Conservation (phyloP, 352 stramenopile genomes). For the Globisporangium ultimum region DNA sequence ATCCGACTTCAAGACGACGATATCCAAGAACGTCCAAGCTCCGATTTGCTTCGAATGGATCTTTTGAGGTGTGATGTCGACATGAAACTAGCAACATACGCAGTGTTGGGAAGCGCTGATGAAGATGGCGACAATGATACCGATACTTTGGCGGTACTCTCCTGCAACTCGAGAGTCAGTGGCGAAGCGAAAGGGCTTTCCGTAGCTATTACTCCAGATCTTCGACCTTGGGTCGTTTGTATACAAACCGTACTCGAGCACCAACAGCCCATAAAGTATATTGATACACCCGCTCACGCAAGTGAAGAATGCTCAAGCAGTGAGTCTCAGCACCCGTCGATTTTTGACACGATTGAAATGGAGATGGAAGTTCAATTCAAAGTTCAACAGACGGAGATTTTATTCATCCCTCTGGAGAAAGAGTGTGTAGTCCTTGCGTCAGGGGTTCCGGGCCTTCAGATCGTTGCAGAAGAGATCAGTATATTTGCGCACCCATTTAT, state of each 20-base stretch:
- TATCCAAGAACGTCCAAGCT: background rate
- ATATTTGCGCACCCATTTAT: constrained; percentile 53
- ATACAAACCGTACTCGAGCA: constrained; percentile 8
- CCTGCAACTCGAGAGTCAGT: constrained; percentile 4
- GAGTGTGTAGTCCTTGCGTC: constrained; percentile 40
- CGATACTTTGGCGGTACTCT: background rate
- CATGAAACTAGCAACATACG: constrained; percentile 5
- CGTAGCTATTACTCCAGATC: background rate
- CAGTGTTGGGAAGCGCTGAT: background rate
- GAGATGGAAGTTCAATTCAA: constrained; percentile 68
- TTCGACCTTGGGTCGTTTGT: constrained; percentile 18
- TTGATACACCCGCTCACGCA: background rate
- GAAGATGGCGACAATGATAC: background rate
- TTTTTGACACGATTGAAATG: constrained; percentile 20
- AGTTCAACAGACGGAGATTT: constrained; percentile 38
- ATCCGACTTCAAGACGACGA: background rate
- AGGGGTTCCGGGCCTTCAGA: constrained; percentile 40
- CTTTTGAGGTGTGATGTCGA: constrained; percentile 15
- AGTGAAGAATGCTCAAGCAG: background rate
- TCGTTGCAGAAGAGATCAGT: constrained; percentile 55
- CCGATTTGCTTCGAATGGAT: constrained; percentile 2
- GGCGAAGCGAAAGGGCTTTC: constrained; percentile 10
- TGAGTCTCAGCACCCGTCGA: background rate
- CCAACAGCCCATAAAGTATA: background rate
- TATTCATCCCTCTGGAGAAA: constrained; percentile 26